A percentile compares a stretch with the other conserved stretches of the same genome.
These are phyloP conservation scores for Apiospora rasikravindrae DNA, from an alignment of 2,329 filamentous ascomycete species.

Conservation along the genomic window DNA sequence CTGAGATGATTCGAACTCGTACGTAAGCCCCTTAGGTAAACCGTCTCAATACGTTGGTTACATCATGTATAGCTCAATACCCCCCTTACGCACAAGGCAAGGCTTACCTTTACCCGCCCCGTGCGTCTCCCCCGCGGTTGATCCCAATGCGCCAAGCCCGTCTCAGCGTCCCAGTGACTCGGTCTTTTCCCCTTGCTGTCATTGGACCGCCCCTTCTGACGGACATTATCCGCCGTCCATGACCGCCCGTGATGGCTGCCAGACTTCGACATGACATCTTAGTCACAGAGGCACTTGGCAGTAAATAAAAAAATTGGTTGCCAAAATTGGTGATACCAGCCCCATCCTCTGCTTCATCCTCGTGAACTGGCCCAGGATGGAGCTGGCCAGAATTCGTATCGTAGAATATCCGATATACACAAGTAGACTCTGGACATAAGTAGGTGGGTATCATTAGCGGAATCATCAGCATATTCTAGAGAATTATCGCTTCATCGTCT, in stretches of 20 bases:
- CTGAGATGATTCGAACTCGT: constrained; percentile 9
- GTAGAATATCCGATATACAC: constrained; percentile 5
- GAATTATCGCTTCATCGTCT: constrained; percentile 41
- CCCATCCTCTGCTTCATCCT: constrained; percentile 8
- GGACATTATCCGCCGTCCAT: neutral
- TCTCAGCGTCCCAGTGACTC: constrained; percentile 3
- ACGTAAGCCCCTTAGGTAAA: constrained; percentile 7
- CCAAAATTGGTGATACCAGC: neutral
- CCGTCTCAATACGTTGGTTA: neutral
- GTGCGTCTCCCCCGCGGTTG: constrained; percentile 1
- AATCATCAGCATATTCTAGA: constrained; percentile 34
- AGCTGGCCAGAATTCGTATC: neutral
- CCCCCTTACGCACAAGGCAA: constrained; percentile 2
- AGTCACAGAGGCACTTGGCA: constrained; percentile 9
- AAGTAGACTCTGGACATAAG: neutral
- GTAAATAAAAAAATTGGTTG: neutral
- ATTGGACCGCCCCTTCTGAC: constrained; percentile 10
- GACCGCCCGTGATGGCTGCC: neutral
- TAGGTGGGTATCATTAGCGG: constrained; percentile 15
- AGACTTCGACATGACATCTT: constrained; percentile 7
- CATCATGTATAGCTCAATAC: neutral
- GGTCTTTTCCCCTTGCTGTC: neutral
- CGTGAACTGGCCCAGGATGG: too few relatives aligned
- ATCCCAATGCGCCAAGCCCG: constrained; percentile 12
- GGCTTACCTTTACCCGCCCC: neutral